phyloP scores from a whole-genome alignment of 768 basidiomycete genomes.

The Suillus tomentosus region DNA sequence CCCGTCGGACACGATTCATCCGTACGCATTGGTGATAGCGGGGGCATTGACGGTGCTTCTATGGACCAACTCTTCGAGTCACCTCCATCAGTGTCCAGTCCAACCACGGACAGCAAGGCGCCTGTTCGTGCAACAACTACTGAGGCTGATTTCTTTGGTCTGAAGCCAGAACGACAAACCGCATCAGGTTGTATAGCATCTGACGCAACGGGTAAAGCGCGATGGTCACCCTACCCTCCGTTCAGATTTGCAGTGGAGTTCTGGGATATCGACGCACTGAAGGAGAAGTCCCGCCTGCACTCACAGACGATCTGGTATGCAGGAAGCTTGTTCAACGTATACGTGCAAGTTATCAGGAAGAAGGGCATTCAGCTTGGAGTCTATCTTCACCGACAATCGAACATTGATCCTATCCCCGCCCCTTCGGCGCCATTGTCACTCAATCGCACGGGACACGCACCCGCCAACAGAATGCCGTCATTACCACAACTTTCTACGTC shows the following conservation, averaged over 20 bases:
- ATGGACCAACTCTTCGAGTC: conserved; percentile 73
- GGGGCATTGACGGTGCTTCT: conserved; percentile 49
- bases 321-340: conserved; percentile 85
- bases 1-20: conserved; percentile 72
- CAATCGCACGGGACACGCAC: conserved; percentile 24
- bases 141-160: conserved; percentile 67
- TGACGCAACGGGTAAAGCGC: conserved; percentile 46
- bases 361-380: conserved; percentile 83
- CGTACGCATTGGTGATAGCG: conserved; percentile 71
- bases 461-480: conserved; percentile 32
- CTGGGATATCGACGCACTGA: conserved; percentile 79
- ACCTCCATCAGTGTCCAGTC: conserved; percentile 25
- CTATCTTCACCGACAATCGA: conserved; percentile 86
- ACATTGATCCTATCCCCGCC: conserved; percentile 74
- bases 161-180: conserved; percentile 48
- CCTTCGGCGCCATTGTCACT: conserved; percentile 57
- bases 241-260: conserved; percentile 89
- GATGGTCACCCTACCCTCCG: conserved; percentile 76
- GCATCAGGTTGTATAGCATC: conserved; percentile 43
- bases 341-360: conserved; percentile 86
- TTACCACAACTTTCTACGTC: conserved; percentile 33
- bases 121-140: conserved; percentile 33
- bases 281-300: conserved; percentile 82
- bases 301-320: conserved; percentile 90
- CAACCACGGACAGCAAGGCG: conserved; percentile 24